Evolutionary conservation across 805 yeast species (phyloP).

Genomic region (Metschnikowia lunata): DNA sequence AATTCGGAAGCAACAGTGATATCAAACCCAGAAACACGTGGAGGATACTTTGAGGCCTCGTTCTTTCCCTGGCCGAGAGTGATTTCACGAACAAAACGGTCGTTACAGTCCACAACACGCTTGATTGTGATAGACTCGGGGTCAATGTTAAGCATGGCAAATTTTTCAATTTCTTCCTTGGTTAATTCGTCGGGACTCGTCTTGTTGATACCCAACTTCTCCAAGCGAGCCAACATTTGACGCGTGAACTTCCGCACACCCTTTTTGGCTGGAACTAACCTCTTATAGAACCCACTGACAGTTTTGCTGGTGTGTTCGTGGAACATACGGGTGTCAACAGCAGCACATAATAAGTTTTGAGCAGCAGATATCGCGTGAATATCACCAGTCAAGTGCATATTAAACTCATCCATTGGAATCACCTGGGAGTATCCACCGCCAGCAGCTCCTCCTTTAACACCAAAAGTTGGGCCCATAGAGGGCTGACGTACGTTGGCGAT

Average conservation of each 20-base stretch:
- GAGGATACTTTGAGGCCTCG: slow-evolving; percentile 70
- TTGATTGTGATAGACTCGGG: slow-evolving; percentile 87
- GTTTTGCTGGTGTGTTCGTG: slow-evolving; percentile 83
- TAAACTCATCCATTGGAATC: slow-evolving; percentile 98
- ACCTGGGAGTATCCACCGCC: slow-evolving; percentile 99
- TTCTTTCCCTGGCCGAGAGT: slow-evolving; percentile 91
- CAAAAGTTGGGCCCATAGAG: slow-evolving; percentile 98
- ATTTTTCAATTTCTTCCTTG: slow-evolving; percentile 64
- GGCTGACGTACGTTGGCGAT: slow-evolving; percentile 97
- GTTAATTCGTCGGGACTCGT: slow-evolving; percentile 79
- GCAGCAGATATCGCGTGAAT: slow-evolving; percentile 96
- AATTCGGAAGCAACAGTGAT: slow-evolving; percentile 94
- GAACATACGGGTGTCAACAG: slow-evolving; percentile 94
- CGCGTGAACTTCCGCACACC: slow-evolving; percentile 76
- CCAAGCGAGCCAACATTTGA: slow-evolving; percentile 71
- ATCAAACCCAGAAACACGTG: slow-evolving; percentile 88
- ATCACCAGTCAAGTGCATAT: slow-evolving; percentile 96
- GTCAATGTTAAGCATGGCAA: slow-evolving; percentile 83
- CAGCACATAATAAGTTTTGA: slow-evolving; percentile 90
- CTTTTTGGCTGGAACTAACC: slow-evolving; percentile 82
- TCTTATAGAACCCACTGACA: slow-evolving; percentile 72
- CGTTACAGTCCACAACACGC: slow-evolving; percentile 93
- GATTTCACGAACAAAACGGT: slow-evolving; percentile 82
- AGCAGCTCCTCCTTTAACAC: slow-evolving; percentile 99
- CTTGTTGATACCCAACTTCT: slow-evolving; percentile 75